phyloP scores from a whole-genome alignment of 768 basidiomycete genomes.

The Rossbeevera mucosa region DNA sequence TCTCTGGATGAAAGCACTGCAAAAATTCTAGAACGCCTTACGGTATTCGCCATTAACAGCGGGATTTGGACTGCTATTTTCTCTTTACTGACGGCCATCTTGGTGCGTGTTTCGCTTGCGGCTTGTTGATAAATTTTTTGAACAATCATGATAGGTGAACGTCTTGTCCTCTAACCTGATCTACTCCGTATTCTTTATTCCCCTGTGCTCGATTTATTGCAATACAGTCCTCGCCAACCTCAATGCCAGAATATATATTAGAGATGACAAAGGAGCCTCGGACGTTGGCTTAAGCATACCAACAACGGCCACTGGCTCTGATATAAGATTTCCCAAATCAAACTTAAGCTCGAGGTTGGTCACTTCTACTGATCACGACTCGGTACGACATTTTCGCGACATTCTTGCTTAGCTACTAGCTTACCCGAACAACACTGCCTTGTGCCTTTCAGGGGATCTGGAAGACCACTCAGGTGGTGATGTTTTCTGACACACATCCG shows the following conservation, averaged over 20 bases:
- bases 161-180: background rate
- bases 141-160: background rate
- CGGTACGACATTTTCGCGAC: background rate
- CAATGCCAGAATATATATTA: background rate
- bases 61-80: conserved; percentile 4
- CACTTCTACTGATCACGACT: background rate
- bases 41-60: conserved; percentile 1
- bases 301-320: background rate
- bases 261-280: background rate
- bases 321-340: background rate
- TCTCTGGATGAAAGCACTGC: background rate
- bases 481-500: background rate
- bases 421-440: background rate
- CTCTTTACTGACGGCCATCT: conserved; percentile 1
- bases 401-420: background rate
- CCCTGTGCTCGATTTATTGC: background rate
- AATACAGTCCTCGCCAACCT: conserved; percentile 1
- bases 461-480: background rate
- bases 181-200: background rate
- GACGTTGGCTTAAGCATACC: background rate
- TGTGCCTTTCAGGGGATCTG: background rate
- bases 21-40: background rate
- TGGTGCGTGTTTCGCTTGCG: background rate
- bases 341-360: background rate
- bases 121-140: too few species aligned